A percentile compares a stretch with the other conserved stretches of the same genome.
phyloP scores from a whole-genome alignment of 345 rosid genomes.

The Corchorus olitorius region DNA sequence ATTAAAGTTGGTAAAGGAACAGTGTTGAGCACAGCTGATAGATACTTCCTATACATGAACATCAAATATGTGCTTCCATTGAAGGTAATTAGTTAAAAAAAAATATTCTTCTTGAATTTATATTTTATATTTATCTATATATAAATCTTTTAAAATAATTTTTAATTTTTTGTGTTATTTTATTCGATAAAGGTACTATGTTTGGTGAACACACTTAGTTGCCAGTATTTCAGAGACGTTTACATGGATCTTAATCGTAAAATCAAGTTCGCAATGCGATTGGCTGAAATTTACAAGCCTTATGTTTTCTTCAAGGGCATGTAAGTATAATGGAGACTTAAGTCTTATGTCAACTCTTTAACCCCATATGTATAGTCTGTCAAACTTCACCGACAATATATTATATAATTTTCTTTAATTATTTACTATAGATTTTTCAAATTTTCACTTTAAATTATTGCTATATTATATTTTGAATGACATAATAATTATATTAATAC shows the following conservation, averaged over 20 bases:
- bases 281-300: neutral
- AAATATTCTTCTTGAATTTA: too few species aligned
- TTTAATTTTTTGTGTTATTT: too few species aligned
- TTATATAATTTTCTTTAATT: too few species aligned
- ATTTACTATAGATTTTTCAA: too few species aligned
- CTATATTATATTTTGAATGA: too few species aligned
- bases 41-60: neutral
- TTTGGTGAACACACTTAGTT: neutral
- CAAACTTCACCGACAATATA: too few species aligned
- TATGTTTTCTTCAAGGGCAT: slow-evolving; percentile 10
- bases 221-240: neutral
- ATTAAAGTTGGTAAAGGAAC: neutral
- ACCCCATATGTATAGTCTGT: neutral
- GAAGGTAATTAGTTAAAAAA: neutral
- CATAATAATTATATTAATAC: too few species aligned
- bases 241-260: neutral
- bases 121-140: too few species aligned
- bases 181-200: neutral
- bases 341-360: neutral
- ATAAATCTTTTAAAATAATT: too few species aligned
- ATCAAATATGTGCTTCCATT: neutral
- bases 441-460: too few species aligned
- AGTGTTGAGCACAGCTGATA: neutral
- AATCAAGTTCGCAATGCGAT: slow-evolving; percentile 2
- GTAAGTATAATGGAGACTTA: neutral